Evolutionary conservation across 2,329 filamentous ascomycete species (phyloP).

Genomic region (Talaromyces sp.): DNA sequence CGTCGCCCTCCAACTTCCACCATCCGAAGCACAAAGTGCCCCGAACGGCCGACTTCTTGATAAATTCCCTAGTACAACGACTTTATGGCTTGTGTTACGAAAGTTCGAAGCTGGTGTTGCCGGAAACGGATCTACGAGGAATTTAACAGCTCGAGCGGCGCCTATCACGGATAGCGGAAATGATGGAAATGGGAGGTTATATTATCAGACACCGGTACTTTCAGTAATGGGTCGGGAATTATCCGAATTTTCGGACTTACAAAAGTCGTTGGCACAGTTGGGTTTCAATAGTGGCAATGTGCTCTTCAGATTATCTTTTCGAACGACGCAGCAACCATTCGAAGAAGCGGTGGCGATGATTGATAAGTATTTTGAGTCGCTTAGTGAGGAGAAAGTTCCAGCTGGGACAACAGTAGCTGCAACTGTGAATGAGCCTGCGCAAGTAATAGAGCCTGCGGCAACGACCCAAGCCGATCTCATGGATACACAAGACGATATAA

Average conservation of each 20-base stretch:
- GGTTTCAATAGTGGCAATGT: constrained; percentile 83
- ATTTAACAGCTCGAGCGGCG: constrained; percentile 80
- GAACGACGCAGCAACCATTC: constrained; percentile 70
- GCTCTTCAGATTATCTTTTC: constrained; percentile 74
- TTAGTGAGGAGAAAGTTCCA: constrained; percentile 31
- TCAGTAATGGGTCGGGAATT: constrained; percentile 80
- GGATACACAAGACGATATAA: background rate
- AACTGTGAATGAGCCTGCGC: background rate
- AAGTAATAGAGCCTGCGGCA: background rate
- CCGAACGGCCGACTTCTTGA: constrained; percentile 69
- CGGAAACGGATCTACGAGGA: constrained; percentile 61
- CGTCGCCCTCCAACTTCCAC: constrained; percentile 81
- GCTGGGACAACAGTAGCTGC: background rate
- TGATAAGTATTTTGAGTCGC: constrained; percentile 64
- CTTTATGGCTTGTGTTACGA: constrained; percentile 83
- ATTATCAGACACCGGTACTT: constrained; percentile 82
- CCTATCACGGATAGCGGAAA: constrained; percentile 54
- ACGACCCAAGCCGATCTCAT: background rate
- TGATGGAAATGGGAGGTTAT: constrained; percentile 67
- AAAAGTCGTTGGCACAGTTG: constrained; percentile 82
- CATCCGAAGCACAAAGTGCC: constrained; percentile 62
- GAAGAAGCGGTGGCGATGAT: constrained; percentile 85
- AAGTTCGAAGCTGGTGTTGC: constrained; percentile 79
- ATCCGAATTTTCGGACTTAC: constrained; percentile 72
- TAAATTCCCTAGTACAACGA: constrained; percentile 84